A percentile compares a stretch with the other conserved stretches of the same genome.
phyloP scores from a whole-genome alignment of 192 early-diverging fungal genomes.

The Jimgerdemannia flammicorona region DNA sequence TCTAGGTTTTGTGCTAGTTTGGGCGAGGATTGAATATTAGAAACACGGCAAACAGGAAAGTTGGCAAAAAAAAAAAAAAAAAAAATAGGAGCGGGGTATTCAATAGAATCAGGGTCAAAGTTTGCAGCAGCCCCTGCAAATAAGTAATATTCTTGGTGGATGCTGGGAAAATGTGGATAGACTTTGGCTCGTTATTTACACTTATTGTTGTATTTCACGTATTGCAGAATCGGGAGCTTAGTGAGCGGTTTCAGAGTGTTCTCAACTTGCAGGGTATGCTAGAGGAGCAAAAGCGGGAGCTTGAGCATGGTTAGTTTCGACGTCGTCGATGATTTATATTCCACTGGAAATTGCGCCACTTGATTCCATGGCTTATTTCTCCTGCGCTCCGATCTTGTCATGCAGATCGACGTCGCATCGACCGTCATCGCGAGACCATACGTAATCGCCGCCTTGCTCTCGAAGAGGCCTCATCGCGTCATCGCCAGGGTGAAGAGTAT shows the following conservation, averaged over 20 bases:
- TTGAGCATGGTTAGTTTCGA: slow-evolving; percentile 28
- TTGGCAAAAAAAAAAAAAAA: too few species aligned
- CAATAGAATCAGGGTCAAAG: too few species aligned
- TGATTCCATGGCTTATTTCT: neutral
- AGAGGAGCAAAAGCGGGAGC: slow-evolving; percentile 30
- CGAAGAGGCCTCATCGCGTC: slow-evolving; percentile 30
- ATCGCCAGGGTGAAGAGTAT: slow-evolving; percentile 38
- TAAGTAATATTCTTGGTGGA: too few species aligned
- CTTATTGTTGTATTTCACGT: neutral
- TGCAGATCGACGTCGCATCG: slow-evolving; percentile 29
- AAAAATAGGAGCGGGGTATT: too few species aligned
- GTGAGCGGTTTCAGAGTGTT: neutral
- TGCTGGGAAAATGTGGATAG: too few species aligned
- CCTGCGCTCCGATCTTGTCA: neutral
- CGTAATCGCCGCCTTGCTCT: slow-evolving; percentile 27
- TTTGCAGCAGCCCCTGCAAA: too few species aligned
- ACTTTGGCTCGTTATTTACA: too few species aligned
- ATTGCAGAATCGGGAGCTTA: neutral
- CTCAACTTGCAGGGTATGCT: slow-evolving; percentile 1
- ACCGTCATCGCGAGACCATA: slow-evolving; percentile 22
- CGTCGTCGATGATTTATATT: neutral
- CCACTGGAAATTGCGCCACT: too few species aligned
- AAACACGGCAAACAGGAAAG: too few species aligned
- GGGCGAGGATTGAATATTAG: too few species aligned
- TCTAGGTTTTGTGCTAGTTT: neutral